Evolutionary conservation across 495 filamentous ascomycete genomes (phyloP), one percentile per base, ranked within the genome.

Genomic region (Neurospora africana): DNA sequence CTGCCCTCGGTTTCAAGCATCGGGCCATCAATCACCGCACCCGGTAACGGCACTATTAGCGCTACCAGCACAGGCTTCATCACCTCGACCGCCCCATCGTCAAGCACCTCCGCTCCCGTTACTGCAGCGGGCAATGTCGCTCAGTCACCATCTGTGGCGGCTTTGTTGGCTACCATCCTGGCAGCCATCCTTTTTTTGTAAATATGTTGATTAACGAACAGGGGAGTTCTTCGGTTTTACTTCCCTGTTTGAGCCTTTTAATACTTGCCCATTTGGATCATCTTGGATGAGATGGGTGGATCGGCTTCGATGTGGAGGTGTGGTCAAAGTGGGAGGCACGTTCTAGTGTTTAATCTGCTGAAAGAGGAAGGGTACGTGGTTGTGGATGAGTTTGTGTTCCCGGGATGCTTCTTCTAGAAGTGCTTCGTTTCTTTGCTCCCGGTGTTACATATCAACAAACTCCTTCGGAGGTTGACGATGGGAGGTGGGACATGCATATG

Each of bases 211-310:
- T 5, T 2, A 23, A 43, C 47, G 23, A 33, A 70, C 71, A 21
- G 35, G 72, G 53, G 11, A 43, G 40, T 72, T 68, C 41, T 69
- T 41, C 71, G 70, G 72, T 15, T 69, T 71, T 15, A 61, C 33
- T 44, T 27, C 38, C 13, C 69, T 27, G 6, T 19, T 41, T 33
- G 2, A 70, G 6, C 39, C 38, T 33, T 65, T 33, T 33, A 65
- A 65, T 65, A 35, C 15, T 65, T 33, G 17, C 30, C 53, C 27
- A 2, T 65, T 65, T 33, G 27, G 27, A 8, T 30, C 30, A 9
- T 19, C 23, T 17, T 17, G 27, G 53, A 35, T 35, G 23, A 33
- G 11, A 33, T 65, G 15, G 6, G 53, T 33, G 53, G 5, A 19
- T 35, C 2, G 53, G 53, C 5, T 9, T 58, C 15, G 27, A 1